Percentiles rank a stretch among this genome's conserved stretches.
These are phyloP conservation scores for Suillus decipiens DNA, from an alignment of 768 basidiomycete species.

Conservation along the genomic window DNA sequence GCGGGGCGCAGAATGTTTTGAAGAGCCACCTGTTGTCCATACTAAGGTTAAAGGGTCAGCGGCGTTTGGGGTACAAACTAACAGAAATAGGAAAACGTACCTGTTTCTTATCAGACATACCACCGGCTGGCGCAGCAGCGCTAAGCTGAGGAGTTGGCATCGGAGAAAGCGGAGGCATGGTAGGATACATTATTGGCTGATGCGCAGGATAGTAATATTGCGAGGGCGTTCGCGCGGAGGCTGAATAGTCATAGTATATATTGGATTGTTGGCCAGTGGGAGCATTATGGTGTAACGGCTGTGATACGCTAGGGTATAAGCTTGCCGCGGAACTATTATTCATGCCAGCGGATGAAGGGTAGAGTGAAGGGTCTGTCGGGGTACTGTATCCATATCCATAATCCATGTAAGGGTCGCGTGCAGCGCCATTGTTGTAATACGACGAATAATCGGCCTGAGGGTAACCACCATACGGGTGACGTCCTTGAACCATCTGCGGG, in stretches of 20 bases:
- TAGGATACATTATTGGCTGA: conserved; percentile 61
- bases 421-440: conserved; percentile 55
- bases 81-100: conserved; percentile 34
- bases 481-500: conserved; percentile 43
- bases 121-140: conserved; percentile 39
- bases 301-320: conserved; percentile 51
- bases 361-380: conserved; percentile 51
- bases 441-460: conserved; percentile 58
- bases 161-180: conserved; percentile 52
- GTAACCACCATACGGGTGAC: conserved; percentile 51
- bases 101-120: conserved; percentile 60
- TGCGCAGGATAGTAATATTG: conserved; percentile 62
- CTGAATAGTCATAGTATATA: conserved; percentile 61
- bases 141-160: conserved; percentile 52
- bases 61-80: conserved; percentile 7
- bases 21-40: conserved; percentile 46
- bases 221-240: conserved; percentile 48
- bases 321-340: conserved; percentile 44
- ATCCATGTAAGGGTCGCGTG: conserved; percentile 53
- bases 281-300: conserved; percentile 43
- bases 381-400: conserved; percentile 59
- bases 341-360: conserved; percentile 47
- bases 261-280: conserved; percentile 49
- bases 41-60: conserved; percentile 31
- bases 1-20: conserved; percentile 45